phyloP scores from a whole-genome alignment of 345 rosid genomes.

The Syzygium aqueum region DNA sequence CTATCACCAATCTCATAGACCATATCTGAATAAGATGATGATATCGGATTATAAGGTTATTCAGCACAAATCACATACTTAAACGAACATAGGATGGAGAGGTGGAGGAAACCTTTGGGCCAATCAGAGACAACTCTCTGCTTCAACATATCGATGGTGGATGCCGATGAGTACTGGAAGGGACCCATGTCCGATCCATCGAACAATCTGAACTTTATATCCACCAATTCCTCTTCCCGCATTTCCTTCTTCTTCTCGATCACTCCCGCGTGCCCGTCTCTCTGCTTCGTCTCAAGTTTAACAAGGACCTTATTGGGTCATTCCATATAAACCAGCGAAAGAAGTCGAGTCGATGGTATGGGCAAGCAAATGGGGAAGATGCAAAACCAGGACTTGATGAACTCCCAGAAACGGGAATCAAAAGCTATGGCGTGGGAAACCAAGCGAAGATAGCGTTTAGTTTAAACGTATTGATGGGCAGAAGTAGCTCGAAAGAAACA shows the following conservation, averaged over 20 bases:
- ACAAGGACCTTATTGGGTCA: not conserved
- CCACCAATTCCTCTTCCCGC: slow-evolving; percentile 82
- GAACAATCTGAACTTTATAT: slow-evolving; percentile 79
- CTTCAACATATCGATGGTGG: slow-evolving; percentile 82
- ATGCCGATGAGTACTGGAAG: slow-evolving; percentile 65
- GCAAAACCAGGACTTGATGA: not conserved
- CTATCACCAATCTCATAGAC: not conserved
- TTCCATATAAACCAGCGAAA: not conserved
- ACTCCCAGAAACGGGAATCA: not conserved
- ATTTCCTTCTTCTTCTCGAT: slow-evolving; percentile 29
- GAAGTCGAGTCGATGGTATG: not conserved
- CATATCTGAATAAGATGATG: not conserved
- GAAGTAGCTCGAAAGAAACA: not conserved
- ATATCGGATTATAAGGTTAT: not conserved
- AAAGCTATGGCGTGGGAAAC: not conserved
- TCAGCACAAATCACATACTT: not conserved
- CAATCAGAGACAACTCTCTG: slow-evolving; percentile 88
- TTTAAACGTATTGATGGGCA: not conserved
- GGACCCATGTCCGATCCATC: slow-evolving; percentile 97
- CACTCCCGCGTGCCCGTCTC: not conserved
- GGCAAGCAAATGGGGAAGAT: not conserved
- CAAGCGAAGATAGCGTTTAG: not conserved
- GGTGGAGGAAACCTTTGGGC: slow-evolving; percentile 59
- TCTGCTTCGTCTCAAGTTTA: not conserved
- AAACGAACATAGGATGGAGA: not conserved